Base-by-base conservation (phyloP, 257 asterid species). In the Euphrasia confusa region DNA sequence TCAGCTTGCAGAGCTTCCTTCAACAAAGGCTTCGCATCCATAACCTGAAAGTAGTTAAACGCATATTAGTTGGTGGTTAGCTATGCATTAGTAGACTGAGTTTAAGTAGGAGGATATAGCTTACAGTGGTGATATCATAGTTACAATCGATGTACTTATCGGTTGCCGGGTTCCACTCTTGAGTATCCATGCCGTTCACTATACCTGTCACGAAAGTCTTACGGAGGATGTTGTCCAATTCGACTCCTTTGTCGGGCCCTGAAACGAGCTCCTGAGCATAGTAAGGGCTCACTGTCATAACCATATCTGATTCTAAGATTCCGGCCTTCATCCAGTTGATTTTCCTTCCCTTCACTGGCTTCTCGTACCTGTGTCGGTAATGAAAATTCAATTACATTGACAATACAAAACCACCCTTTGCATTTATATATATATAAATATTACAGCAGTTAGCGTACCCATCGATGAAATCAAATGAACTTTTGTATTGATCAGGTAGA, bases 301-400 rank as follows among this genome's bases (percentile, higher is more conserved):
- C 83, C 72, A 81, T 80, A 21, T 83, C 45, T 0, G 92, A 73
- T 78, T 89, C 96, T 27, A 82, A 60, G 24, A 92, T 81, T 58
- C 83, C 99, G n/a, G 95, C 99, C 76, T 89, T 92, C 91, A 92
- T 79, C 99, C 96, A 92, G 83, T 89, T 92, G 17, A 87, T 83
- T 78, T 92, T 92, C 81, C 97, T 80, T 66, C 99, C 99, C 77
- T 82, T 84, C 50, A 84, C 84, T 0, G 99, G 99, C 77, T 83
- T 80, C 2, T 72, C 74, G 57, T 86, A 81, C 58, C 98, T 91
- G 81, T 77, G 75, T 59, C 7, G 65, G 66, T 17, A 40, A 28
- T 7, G 59, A 14, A 68, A 68, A 24, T 55, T 11, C 48, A 70
- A 56, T 45, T 65, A 61, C 32, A 30, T 12, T 12, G 55, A 9